Evolutionary conservation across 108 stramenopile genomes (phyloP).

Genomic region (Fistulifera pelliculosa): DNA sequence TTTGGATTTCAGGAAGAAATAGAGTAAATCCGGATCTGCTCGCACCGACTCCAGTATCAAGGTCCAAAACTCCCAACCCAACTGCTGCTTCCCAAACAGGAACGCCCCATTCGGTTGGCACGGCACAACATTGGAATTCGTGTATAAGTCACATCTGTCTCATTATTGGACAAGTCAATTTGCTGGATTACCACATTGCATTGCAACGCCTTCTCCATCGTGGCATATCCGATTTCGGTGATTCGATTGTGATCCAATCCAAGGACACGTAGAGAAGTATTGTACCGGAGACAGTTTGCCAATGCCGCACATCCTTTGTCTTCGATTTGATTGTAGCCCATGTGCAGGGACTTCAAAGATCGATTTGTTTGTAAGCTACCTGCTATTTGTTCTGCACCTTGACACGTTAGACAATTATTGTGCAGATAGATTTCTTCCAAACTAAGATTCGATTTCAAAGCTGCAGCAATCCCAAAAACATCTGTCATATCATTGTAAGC

Average conservation of each 20-base stretch:
- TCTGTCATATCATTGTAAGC: slow-evolving; percentile 29
- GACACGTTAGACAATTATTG: slow-evolving; percentile 33
- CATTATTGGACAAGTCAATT: not conserved
- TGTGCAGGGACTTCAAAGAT: slow-evolving; percentile 21
- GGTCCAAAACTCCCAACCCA: not conserved
- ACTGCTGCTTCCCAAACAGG: not conserved
- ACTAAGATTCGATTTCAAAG: slow-evolving; percentile 11
- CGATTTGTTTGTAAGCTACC: slow-evolving; percentile 22
- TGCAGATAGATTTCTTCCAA: slow-evolving; percentile 38
- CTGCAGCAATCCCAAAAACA: slow-evolving; percentile 4
- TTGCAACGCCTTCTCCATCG: not conserved
- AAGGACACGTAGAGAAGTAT: slow-evolving; percentile 23
- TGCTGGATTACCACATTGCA: not conserved
- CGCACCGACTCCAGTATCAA: not conserved
- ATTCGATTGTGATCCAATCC: slow-evolving; percentile 32
- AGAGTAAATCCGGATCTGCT: slow-evolving; percentile 4
- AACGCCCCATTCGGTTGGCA: slow-evolving; percentile 8
- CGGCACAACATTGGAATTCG: not conserved
- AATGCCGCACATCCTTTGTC: slow-evolving; percentile 31
- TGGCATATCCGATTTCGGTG: not conserved
- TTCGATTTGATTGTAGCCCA: slow-evolving; percentile 39
- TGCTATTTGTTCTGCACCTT: slow-evolving; percentile 24
- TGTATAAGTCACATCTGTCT: too few species aligned
- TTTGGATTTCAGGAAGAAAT: not conserved
- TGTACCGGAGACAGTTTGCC: slow-evolving; percentile 15